Base-by-base conservation (phyloP, 129 eudicot species). In the Dittrichia graveolens region DNA sequence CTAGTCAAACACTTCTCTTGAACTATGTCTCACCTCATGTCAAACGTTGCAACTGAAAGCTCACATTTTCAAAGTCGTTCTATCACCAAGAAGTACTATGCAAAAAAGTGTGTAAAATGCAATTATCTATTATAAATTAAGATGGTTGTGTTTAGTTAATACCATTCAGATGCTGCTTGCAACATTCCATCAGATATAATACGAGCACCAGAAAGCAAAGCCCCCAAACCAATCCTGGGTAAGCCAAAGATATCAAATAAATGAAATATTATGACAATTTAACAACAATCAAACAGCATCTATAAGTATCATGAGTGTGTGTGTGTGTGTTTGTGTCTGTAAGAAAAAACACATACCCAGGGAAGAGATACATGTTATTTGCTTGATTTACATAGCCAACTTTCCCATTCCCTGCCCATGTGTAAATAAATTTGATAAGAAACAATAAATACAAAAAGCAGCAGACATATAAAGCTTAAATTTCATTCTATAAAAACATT, bases 341-440 rank as follows among this genome's bases (percentile, higher is more conserved):
- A 24, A 48, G 70, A 47, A 39, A 19, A 46, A 75, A 59, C 55
- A 82, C 96, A 12, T 62, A 95, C 99, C 99, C 99, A 2, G 97
- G 99, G 79, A 95, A 95, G 34, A 95, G 91, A 74, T 95, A 95
- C 99, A 95, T 95, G 79, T 95, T 95, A 73, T 95, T 95, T 78
- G 99, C 99, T 86, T 95, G 99, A 77, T 95, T 95, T 62, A 91
- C 99, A 80, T 95, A 79, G 67, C 99, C 97, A 70, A 86, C 80
- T 82, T 88, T 91, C 47, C 99, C 99, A 69, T 86, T 91, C 72
- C 89, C 99, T 95, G 98, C 50, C 19, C 61, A 70, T 47, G 62
- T 55, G 60, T 54, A 69, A 65, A 69, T 65, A 34, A 77, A 49
- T 43, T 37, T 16, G 4, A 56, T 69, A 7, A 18, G 24, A 48